These are phyloP conservation scores for Liquidambar formosana DNA, from an alignment of 164 flowering plant genomes.

Conservation along the genomic window DNA sequence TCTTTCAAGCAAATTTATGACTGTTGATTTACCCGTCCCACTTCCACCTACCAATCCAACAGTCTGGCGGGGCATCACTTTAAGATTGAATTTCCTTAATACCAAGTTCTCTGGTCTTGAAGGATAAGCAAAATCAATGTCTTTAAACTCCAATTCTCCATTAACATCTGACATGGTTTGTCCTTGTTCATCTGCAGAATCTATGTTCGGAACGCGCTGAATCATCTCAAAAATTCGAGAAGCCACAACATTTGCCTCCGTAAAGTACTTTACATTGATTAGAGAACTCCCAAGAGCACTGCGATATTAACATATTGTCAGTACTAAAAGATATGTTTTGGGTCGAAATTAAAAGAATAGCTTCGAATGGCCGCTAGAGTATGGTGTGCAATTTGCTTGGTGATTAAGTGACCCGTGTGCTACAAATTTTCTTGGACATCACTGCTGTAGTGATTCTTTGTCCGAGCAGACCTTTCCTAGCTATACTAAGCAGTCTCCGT, in stretches of 20 bases:
- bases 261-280: slow-evolving; percentile 35
- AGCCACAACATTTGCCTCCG: slow-evolving; percentile 42
- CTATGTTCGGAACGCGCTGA: slow-evolving; percentile 29
- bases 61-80: slow-evolving; percentile 33
- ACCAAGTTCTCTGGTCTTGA: slow-evolving; percentile 41
- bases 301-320: slow-evolving; percentile 1
- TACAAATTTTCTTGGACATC: no score
- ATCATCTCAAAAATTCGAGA: slow-evolving; percentile 34
- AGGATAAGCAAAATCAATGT: slow-evolving; percentile 48
- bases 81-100: slow-evolving; percentile 33
- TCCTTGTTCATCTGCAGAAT: slow-evolving; percentile 30
- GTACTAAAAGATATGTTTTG: background rate
- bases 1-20: slow-evolving; percentile 38
- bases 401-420: no score
- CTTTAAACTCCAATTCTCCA: slow-evolving; percentile 45
- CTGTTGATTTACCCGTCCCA: slow-evolving; percentile 53
- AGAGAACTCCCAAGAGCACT: slow-evolving; percentile 34
- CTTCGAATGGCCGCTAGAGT: background rate
- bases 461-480: no score
- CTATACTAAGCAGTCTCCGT: no score
- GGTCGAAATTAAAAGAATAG: background rate
- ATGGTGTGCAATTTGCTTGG: no score
- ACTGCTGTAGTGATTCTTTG: no score
- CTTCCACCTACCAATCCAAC: slow-evolving; percentile 62
- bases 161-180: slow-evolving; percentile 18